Conservation (phyloP, 1,284 basidiomycete genomes). For the Rhizopogon hawkerae region DNA sequence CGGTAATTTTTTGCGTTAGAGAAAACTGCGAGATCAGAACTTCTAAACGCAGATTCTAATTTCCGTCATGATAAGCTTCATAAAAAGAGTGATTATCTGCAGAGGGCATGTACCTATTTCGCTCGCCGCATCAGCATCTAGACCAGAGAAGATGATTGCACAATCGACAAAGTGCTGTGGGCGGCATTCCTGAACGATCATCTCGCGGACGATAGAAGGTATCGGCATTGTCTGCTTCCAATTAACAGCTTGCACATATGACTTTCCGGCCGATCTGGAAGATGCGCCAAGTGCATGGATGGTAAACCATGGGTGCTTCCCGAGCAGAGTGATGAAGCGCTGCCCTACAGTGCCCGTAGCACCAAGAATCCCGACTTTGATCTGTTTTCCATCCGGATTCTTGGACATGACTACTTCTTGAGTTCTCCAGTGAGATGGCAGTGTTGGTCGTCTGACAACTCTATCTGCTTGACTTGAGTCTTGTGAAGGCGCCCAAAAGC, state of each 20-base stretch:
- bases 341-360: slow-evolving; percentile 97
- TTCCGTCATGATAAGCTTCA: slow-evolving; percentile 1
- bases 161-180: slow-evolving; percentile 78
- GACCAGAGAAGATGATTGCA: slow-evolving; percentile 86
- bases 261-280: slow-evolving; percentile 79
- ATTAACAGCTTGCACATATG: slow-evolving; percentile 69
- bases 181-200: slow-evolving; percentile 74
- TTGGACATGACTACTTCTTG: slow-evolving; percentile 15
- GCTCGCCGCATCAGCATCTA: slow-evolving; percentile 92
- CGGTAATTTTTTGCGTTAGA: slow-evolving; percentile 98
- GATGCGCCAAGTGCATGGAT: slow-evolving; percentile 89
- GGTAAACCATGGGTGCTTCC: slow-evolving; percentile 85
- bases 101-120: slow-evolving; percentile 68
- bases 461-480: not conserved
- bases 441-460: not conserved
- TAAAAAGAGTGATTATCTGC: not conserved
- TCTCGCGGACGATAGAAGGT: slow-evolving; percentile 57
- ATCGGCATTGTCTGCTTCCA: slow-evolving; percentile 91
- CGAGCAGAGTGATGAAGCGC: slow-evolving; percentile 87
- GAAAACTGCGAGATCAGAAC: slow-evolving; percentile 88
- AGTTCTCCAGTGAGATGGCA: not conserved
- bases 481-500: not conserved
- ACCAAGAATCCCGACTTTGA: slow-evolving; percentile 90
- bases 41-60: slow-evolving; percentile 79
- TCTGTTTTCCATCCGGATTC: slow-evolving; percentile 16